A percentile compares a stretch with the other conserved stretches of the same genome.
phyloP scores from a whole-genome alignment of 2,329 filamentous ascomycete genomes.

The Aspergillus costaricaensis region DNA sequence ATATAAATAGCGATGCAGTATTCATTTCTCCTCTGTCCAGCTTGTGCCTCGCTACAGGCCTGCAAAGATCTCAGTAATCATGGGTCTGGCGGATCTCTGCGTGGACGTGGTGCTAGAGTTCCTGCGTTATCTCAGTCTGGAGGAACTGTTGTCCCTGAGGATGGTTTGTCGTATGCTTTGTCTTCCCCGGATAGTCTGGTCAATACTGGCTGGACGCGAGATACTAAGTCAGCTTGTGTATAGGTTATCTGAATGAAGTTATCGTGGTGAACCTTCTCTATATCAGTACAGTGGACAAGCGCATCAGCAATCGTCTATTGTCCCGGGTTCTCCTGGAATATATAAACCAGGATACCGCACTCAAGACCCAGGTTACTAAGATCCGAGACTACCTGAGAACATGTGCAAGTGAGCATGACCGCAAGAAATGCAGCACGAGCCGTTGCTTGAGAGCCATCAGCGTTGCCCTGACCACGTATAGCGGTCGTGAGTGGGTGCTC shows the following conservation, averaged over 20 bases:
- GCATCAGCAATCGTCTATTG: no score
- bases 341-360: background rate
- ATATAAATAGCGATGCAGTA: no score
- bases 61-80: background rate
- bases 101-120: background rate
- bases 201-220: background rate
- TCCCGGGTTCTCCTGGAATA: background rate
- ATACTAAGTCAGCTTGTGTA: background rate
- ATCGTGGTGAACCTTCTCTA: background rate
- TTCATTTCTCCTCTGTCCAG: no score
- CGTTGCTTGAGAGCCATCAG: conserved; percentile 1
- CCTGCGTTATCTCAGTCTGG: background rate
- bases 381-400: background rate
- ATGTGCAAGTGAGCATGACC: background rate
- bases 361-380: background rate
- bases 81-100: background rate
- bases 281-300: no score
- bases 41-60: no score
- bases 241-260: background rate
- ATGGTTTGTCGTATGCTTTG: conserved; percentile 2
- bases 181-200: background rate
- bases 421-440: background rate
- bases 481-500: background rate
- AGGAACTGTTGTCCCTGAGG: background rate
- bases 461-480: background rate